These are phyloP conservation scores for Lichenothelia convexa DNA, from an alignment of 495 filamentous ascomycete genomes.

Conservation along the genomic window DNA sequence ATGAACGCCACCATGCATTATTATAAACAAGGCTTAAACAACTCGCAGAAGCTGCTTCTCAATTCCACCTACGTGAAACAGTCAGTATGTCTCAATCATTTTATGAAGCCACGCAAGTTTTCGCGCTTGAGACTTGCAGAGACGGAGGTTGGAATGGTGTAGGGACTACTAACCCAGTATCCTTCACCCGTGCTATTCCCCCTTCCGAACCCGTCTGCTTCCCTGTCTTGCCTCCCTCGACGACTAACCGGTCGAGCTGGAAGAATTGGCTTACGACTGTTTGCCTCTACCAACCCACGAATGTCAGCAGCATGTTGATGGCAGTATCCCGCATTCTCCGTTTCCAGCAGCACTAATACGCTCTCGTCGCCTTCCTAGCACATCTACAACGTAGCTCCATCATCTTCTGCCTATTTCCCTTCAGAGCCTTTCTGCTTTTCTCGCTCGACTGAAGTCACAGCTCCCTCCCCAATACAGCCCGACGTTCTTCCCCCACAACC, in stretches of 20 bases:
- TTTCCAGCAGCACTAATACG: no score
- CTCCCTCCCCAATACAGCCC: background rate
- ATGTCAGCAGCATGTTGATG: slow-evolving; percentile 7
- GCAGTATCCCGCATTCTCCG: no score
- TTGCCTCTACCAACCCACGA: slow-evolving; percentile 49
- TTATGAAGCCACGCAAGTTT: no score
- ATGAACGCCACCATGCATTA: no score
- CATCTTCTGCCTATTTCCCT: background rate
- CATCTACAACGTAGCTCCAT: no score
- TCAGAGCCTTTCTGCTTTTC: background rate
- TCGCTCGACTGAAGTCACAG: background rate
- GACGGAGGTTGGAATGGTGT: no score
- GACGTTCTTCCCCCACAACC: background rate
- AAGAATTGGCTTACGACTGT: slow-evolving; percentile 89
- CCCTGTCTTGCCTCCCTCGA: slow-evolving; percentile 69
- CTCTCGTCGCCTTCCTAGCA: no score
- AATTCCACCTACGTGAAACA: no score
- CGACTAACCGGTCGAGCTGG: slow-evolving; percentile 77
- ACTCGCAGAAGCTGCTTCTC: no score
- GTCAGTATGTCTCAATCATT: no score
- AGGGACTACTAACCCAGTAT: slow-evolving; percentile 51
- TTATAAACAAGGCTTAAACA: no score
- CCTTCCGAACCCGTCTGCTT: slow-evolving; percentile 55
- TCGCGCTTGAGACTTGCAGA: no score
- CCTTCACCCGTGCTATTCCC: slow-evolving; percentile 61